Percentiles rank a stretch among this genome's conserved stretches.
Conservation (phyloP, 352 stramenopile genomes). For the Pythium insidiosum region DNA sequence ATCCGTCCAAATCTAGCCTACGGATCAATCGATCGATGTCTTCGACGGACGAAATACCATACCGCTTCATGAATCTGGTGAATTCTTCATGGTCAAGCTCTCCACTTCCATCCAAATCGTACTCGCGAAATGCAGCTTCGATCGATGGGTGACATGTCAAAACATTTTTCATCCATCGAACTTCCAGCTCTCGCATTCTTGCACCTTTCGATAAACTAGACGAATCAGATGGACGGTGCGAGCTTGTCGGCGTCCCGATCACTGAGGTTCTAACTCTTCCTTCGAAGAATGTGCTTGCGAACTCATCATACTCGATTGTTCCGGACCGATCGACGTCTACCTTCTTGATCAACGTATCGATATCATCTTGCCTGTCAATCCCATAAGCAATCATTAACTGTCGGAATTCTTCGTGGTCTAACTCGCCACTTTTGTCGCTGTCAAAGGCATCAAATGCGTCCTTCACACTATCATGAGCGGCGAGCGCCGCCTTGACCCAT, state of each 20-base stretch:
- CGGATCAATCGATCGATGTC: slow-evolving; percentile 45
- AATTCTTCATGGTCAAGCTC: slow-evolving; percentile 59
- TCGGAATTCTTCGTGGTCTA: slow-evolving; percentile 39
- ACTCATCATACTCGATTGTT: slow-evolving; percentile 56
- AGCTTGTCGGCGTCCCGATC: no score
- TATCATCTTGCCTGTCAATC: slow-evolving; percentile 29
- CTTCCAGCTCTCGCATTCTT: slow-evolving; percentile 33
- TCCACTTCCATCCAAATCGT: slow-evolving; percentile 41
- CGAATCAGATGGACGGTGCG: no score
- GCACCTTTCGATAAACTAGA: slow-evolving; percentile 15
- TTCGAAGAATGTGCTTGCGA: slow-evolving; percentile 52
- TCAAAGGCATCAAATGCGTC: slow-evolving; percentile 39
- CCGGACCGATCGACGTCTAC: slow-evolving; percentile 38
- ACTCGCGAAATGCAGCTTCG: slow-evolving; percentile 54
- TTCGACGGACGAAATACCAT: slow-evolving; percentile 42
- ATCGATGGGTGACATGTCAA: slow-evolving; percentile 50
- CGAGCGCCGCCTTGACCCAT: slow-evolving; percentile 38
- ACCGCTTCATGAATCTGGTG: slow-evolving; percentile 56
- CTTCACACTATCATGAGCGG: slow-evolving; percentile 18
- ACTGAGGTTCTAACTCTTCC: slow-evolving; percentile 1
- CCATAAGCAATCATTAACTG: slow-evolving; percentile 41
- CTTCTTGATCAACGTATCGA: slow-evolving; percentile 31
- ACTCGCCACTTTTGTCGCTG: slow-evolving; percentile 24
- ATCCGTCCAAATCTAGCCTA: slow-evolving; percentile 37
- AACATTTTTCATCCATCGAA: slow-evolving; percentile 58